phyloP scores from a whole-genome alignment of 2,329 filamentous ascomycete species.

The Sarocladium brachiariae region DNA sequence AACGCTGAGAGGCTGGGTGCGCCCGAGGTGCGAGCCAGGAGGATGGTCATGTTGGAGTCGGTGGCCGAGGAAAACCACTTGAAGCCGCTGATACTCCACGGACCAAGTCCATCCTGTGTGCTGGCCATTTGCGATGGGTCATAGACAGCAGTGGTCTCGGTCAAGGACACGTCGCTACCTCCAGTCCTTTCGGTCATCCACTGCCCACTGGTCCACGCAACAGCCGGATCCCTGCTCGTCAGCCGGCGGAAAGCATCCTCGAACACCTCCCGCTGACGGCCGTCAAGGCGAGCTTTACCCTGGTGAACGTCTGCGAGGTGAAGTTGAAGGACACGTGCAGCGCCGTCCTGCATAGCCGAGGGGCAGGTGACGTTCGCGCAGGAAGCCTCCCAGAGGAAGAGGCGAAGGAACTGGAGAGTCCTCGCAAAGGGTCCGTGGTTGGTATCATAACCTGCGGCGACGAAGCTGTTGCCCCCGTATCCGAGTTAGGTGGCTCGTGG shows the following conservation, averaged over 20 bases:
- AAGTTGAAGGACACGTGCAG: constrained; percentile 41
- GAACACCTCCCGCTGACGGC: constrained; percentile 35
- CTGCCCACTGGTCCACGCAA: constrained; percentile 65
- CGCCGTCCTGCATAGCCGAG: constrained; percentile 60
- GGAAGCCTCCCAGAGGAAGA: constrained; percentile 53
- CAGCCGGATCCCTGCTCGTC: constrained; percentile 38
- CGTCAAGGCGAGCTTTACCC: constrained; percentile 17
- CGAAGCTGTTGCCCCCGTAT: constrained; percentile 29
- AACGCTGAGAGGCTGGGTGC: constrained; percentile 51
- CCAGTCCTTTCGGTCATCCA: constrained; percentile 72
- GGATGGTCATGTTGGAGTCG: constrained; percentile 44
- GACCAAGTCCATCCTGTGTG: constrained; percentile 36
- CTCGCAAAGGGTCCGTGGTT: constrained; percentile 44
- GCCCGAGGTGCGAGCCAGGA: constrained; percentile 51
- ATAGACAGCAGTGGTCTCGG: constrained; percentile 52
- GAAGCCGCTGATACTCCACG: constrained; percentile 58
- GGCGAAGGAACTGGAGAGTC: constrained; percentile 50
- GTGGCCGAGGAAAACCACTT: constrained; percentile 46
- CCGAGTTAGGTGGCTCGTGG: not conserved
- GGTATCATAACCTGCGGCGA: constrained; percentile 54
- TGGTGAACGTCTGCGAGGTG: constrained; percentile 28
- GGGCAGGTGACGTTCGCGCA: constrained; percentile 58
- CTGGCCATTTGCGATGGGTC: constrained; percentile 13
- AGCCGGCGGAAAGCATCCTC: constrained; percentile 46
- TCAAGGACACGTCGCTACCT: constrained; percentile 62